Conservation (phyloP, 805 yeast genomes). For the Teunomyces lycoperdinae region DNA sequence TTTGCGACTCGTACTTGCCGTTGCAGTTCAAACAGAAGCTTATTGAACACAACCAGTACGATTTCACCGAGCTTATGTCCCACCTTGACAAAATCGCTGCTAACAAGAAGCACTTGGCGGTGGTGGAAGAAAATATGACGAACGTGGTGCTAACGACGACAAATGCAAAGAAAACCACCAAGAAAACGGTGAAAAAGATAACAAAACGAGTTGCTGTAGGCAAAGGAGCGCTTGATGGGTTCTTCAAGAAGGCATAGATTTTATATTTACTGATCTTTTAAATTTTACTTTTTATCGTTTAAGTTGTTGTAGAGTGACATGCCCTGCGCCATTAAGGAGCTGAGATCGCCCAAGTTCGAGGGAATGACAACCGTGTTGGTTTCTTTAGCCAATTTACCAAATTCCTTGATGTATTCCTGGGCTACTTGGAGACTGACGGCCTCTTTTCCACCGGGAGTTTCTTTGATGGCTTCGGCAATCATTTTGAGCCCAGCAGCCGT, state of each 20-base stretch:
- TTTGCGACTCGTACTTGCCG: slow-evolving; percentile 44
- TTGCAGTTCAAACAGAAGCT: slow-evolving; percentile 23
- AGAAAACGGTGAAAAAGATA: slow-evolving; percentile 20
- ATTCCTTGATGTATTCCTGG: slow-evolving; percentile 78
- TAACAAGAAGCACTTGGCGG: slow-evolving; percentile 19
- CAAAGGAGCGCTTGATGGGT: slow-evolving; percentile 68
- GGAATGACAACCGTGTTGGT: slow-evolving; percentile 77
- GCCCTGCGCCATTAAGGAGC: slow-evolving; percentile 74
- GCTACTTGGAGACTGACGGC: slow-evolving; percentile 82
- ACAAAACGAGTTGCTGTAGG: slow-evolving; percentile 49
- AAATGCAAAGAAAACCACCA: slow-evolving; percentile 21
- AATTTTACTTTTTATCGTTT: slow-evolving; percentile 9
- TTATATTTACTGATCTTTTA: background rate
- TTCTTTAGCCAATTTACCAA: slow-evolving; percentile 80
- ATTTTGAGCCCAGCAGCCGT: slow-evolving; percentile 66
- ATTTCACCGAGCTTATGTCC: slow-evolving; percentile 19
- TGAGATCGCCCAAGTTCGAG: slow-evolving; percentile 69
- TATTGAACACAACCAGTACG: slow-evolving; percentile 11
- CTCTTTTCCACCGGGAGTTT: slow-evolving; percentile 67
- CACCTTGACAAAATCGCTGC: slow-evolving; percentile 15
- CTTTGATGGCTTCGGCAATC: slow-evolving; percentile 64
- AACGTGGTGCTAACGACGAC: slow-evolving; percentile 17
- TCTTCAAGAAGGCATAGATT: slow-evolving; percentile 47
- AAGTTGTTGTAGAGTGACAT: slow-evolving; percentile 66
- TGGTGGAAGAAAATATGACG: slow-evolving; percentile 28